Conservation (phyloP, 257 asterid genomes). For the Pogostemon cablin region DNA sequence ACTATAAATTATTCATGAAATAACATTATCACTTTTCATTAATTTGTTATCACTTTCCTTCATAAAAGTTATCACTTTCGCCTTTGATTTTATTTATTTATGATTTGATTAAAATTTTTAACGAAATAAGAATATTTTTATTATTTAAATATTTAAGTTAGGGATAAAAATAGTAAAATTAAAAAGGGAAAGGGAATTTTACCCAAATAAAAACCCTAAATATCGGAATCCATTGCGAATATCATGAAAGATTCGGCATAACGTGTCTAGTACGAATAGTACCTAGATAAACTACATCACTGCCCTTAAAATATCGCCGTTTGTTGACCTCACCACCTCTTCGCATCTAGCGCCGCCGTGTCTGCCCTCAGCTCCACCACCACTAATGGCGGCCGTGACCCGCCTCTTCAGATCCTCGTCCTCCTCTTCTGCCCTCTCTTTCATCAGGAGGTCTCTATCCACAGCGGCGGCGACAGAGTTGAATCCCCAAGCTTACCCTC, state of each 20-base stretch:
- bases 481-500: conserved; percentile 36
- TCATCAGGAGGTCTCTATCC: conserved; percentile 48
- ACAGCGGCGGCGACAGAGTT: conserved; percentile 55
- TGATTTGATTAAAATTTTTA: too few species aligned
- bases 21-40: too few species aligned
- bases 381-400: conserved; percentile 79
- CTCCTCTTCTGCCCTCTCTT: conserved; percentile 35
- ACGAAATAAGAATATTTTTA: too few species aligned
- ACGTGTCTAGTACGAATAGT: conserved; percentile 20
- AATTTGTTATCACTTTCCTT: too few species aligned
- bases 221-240: conserved; percentile 35
- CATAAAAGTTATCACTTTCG: too few species aligned
- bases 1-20: too few species aligned
- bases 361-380: conserved; percentile 29
- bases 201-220: background rate
- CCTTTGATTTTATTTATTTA: too few species aligned
- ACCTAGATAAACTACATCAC: conserved; percentile 23
- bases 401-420: conserved; percentile 71
- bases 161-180: too few species aligned
- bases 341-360: conserved; percentile 22
- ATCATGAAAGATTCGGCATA: conserved; percentile 33
- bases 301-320: background rate
- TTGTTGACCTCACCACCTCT: conserved; percentile 12
- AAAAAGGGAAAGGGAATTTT: too few species aligned
- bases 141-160: too few species aligned